These are phyloP conservation scores for Nigrospora sphaerica DNA, from an alignment of 2,329 filamentous ascomycete genomes.

Conservation along the genomic window DNA sequence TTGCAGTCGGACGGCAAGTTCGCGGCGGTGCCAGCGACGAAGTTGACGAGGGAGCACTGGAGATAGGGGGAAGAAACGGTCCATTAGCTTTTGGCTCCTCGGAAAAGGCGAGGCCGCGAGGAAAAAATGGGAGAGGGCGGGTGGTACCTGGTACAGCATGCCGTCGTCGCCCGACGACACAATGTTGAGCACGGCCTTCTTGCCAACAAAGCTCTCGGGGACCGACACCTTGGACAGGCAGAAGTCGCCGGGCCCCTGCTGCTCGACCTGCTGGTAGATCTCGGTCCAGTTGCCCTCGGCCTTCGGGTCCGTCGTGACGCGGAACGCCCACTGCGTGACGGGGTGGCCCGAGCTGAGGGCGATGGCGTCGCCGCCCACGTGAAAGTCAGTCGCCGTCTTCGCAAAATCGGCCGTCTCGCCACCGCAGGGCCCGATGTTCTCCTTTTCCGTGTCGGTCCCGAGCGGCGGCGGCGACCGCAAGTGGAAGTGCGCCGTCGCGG, in stretches of 20 bases:
- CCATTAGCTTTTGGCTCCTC: neutral
- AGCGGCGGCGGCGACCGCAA: conserved; percentile 39
- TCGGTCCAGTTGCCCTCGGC: conserved; percentile 45
- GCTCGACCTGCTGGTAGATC: conserved; percentile 44
- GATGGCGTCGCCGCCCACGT: conserved; percentile 49
- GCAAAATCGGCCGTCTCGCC: conserved; percentile 39
- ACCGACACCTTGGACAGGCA: conserved; percentile 43
- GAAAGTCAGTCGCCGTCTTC: conserved; percentile 39
- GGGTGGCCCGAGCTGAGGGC: conserved; percentile 41
- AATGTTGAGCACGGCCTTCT: conserved; percentile 47
- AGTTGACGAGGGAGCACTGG: conserved; percentile 49
- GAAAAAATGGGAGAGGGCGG: neutral
- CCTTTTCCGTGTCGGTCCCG: conserved; percentile 38
- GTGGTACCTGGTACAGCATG: conserved; percentile 45
- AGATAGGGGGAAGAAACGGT: neutral
- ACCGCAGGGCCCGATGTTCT: conserved; percentile 45
- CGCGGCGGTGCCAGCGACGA: conserved; percentile 35
- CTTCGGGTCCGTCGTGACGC: conserved; percentile 44
- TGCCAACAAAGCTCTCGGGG: conserved; percentile 42
- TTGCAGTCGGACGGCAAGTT: conserved; percentile 23
- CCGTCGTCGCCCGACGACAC: conserved; percentile 48
- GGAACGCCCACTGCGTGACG: conserved; percentile 49
- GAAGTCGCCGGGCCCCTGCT: conserved; percentile 47
- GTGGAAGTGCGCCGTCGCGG: conserved; percentile 46
- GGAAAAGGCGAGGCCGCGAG: neutral